phyloP scores from a whole-genome alignment of 139 green algal genomes.

The Closterium sp. region DNA sequence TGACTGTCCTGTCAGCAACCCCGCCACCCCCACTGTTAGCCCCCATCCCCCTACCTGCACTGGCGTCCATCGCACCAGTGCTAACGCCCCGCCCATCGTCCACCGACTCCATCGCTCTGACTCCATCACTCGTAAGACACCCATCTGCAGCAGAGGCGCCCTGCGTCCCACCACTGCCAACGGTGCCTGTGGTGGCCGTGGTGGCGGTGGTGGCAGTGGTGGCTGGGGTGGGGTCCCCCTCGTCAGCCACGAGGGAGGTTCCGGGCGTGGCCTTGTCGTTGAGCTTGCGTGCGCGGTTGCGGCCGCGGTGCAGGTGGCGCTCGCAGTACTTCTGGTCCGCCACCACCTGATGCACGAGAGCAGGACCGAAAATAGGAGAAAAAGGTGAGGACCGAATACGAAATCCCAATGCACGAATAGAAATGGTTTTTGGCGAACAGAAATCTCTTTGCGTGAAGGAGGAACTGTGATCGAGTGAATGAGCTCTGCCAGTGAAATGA shows the following conservation, averaged over 20 bases:
- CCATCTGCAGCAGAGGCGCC: background rate
- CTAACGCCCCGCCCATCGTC: background rate
- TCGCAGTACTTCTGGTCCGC: slow-evolving; percentile 50
- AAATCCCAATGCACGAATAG: background rate
- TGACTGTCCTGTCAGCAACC: background rate
- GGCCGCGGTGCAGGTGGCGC: slow-evolving; percentile 40
- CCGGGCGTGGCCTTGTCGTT: slow-evolving; percentile 8
- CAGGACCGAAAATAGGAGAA: background rate
- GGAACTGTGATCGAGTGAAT: too few relatives aligned
- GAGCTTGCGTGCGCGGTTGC: slow-evolving; percentile 26
- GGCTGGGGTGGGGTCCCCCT: background rate
- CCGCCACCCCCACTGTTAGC: background rate
- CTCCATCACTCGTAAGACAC: background rate
- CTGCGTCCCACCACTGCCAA: too few relatives aligned
- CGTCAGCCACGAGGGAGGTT: background rate
- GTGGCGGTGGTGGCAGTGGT: background rate
- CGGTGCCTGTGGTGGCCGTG: background rate
- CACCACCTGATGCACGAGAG: slow-evolving; percentile 16
- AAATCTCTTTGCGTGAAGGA: too few relatives aligned
- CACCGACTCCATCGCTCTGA: background rate
- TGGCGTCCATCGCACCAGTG: too few relatives aligned
- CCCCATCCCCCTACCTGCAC: background rate
- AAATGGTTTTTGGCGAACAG: too few relatives aligned
- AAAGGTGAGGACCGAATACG: background rate
- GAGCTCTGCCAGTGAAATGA: too few relatives aligned